Base-by-base conservation (phyloP, 2,329 filamentous ascomycete species). In the Pyrenochaeta sp. region DNA sequence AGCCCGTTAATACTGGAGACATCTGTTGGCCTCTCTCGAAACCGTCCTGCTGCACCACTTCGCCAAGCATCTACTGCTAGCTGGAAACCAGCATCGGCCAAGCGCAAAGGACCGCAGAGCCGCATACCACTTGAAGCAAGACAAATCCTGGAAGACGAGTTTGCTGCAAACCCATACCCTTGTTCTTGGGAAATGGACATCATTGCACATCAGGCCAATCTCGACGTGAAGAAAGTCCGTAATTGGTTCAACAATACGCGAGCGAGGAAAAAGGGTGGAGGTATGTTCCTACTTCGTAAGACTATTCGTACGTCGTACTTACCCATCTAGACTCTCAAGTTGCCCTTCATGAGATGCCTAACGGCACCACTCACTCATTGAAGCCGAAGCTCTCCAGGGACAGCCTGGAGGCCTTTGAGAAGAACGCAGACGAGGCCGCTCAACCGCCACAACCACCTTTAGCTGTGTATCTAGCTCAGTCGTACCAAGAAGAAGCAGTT, bases 241-340 rank as follows among this genome's bases (percentile, higher is more conserved):
- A 76, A 71, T 27, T 77, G 73, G 74, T 77, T 72, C 61, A 77
- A 77, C 50, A 77, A 77, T 39, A 71, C 72, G 3, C 61, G 74
- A 36, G 71, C 73, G 8, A 66, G 74, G 34, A 74, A 75, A 56
- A 74, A 71, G 56, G 60, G 54, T n/a, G 59, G 61, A 54, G 67
- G 72, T 73, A 43, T 51, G 61, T 63, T 24, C 13, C 15, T n/a
- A 12, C 19, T 3, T 12, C 12, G 3, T 25, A 12, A 13, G 12
- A 24, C 12, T 5, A 8, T 25, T 19, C 15, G 13, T 9, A 13
- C 5, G n/a, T 42, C 25, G 52, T 54, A 25, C 61, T 67, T 19
- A 66, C 37, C 8, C 12, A 7, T 12, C 15, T 25, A 71, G 67
- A 66, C 45, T 22, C 56, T 22, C 43, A 57, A 3, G 32, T 51